Base-by-base conservation (phyloP, 371 early-diverging fungal genomes). In the Syncephalastrum sp. region DNA sequence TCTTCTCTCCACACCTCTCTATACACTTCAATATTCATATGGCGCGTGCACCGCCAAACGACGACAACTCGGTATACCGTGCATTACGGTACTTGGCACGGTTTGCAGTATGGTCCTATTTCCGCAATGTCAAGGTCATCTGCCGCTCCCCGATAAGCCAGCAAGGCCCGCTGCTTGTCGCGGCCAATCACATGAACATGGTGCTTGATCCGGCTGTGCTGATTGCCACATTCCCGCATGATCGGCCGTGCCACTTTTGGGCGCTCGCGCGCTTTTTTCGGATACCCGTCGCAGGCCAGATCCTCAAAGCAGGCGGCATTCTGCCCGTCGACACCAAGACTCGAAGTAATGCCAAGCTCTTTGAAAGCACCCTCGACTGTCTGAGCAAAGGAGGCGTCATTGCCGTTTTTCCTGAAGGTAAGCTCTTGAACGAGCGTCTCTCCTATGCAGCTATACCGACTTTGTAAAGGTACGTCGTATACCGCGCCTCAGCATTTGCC, bases 381-480 rank as follows among this genome's bases (percentile, higher is more conserved):
- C 62, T 84, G 2, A 73, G 67, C 29, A 52, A 66, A 38, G 76
- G 76, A 8, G 80, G 75, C 15, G 77, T 82, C 3, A 75, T 84
- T 17, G 82, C 82, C 0, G 51, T 82, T 1, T 84, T 84, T 58
- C 84, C 84, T 10, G 84, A 84, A 70, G 84, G 84, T 77, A 61
- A 57, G 27, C 4, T 29, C 19, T 54, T 42, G 41, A 23, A n/a
- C 42, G 21, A 2, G 21, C 21, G 21, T 21, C 23, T 33, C 13
- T 56, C 14, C 45, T n/a, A 14, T 54, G 7, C 23, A 6, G 17
- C 44, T 29, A 23, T 13, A 12, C 8, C 3, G 29, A 16, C 15
- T 42, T 15, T 47, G 29, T 48, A 13, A 60, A 82, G 82, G 83
- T 15, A 82, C 83, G 15, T 82, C 83, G 4, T 81, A 82, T 58